A percentile compares a stretch with the other conserved stretches of the same genome.
Evolutionary conservation across 169 alveolate genomes (phyloP).

Genomic region (Sarcocystis neurona): DNA sequence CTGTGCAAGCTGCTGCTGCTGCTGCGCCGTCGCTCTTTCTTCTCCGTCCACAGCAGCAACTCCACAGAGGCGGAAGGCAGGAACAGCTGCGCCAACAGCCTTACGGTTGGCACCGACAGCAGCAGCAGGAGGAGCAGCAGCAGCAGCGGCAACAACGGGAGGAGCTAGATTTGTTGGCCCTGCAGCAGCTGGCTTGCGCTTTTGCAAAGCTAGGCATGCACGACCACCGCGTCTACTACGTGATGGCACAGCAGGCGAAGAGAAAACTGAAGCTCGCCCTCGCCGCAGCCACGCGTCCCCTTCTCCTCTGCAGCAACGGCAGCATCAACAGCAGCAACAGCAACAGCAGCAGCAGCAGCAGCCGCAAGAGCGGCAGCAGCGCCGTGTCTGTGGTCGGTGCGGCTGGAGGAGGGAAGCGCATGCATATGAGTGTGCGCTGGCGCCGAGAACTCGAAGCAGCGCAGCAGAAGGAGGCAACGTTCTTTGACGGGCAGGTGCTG

Average conservation of each 20-base stretch:
- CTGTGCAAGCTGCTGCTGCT: too few species aligned
- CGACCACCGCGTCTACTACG: conserved; percentile 48
- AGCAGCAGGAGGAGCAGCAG: too few species aligned
- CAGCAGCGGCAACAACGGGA: too few species aligned
- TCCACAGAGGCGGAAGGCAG: too few species aligned
- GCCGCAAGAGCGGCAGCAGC: neutral
- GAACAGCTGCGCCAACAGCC: too few species aligned
- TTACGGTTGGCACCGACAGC: too few species aligned
- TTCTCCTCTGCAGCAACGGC: neutral
- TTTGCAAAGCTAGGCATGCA: conserved; percentile 36
- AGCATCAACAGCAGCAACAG: neutral
- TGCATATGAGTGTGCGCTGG: conserved; percentile 20
- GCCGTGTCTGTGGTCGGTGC: neutral
- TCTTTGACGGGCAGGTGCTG: conserved; percentile 1
- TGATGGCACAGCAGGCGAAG: conserved; percentile 16
- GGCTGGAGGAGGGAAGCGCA: neutral
- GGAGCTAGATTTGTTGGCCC: neutral
- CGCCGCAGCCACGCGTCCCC: neutral
- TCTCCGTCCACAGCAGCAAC: too few species aligned
- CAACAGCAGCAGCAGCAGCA: neutral
- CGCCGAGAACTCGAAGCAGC: conserved; percentile 20
- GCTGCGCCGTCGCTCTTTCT: neutral
- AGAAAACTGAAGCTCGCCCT: neutral
- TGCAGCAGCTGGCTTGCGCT: conserved; percentile 33
- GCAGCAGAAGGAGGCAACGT: neutral